Evolutionary conservation across 108 stramenopile genomes (phyloP).

Genomic region (Skeletonema costatum): DNA sequence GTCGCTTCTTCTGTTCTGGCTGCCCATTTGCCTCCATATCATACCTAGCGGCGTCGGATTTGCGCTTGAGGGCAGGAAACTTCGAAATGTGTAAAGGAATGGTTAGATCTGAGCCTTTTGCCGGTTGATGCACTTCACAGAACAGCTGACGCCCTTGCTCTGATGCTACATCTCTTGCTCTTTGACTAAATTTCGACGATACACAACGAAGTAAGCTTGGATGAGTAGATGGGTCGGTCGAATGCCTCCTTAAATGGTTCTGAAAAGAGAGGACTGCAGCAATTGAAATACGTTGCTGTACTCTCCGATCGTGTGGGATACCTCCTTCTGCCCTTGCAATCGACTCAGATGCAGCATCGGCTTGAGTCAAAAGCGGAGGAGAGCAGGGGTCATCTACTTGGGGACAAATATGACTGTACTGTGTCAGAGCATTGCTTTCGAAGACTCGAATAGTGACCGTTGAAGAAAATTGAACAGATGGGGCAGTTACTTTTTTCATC

Average conservation of each 20-base stretch:
- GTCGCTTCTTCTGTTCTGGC: not conserved
- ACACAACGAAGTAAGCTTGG: not conserved
- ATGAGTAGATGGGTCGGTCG: not conserved
- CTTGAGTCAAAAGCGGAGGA: not conserved
- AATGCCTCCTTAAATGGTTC: not conserved
- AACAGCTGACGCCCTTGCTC: slow-evolving; percentile 10
- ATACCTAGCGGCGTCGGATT: not conserved
- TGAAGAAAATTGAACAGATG: not conserved
- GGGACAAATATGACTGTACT: not conserved
- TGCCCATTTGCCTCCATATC: not conserved
- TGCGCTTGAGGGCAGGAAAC: not conserved
- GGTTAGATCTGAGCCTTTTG: not conserved
- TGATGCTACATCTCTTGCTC: slow-evolving; percentile 12
- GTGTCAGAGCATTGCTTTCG: not conserved
- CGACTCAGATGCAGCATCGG: not conserved
- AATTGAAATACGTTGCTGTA: slow-evolving; percentile 3
- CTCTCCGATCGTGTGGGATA: not conserved
- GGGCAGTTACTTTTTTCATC: not conserved
- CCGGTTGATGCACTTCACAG: slow-evolving; percentile 5
- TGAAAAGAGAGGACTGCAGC: slow-evolving; percentile 22
- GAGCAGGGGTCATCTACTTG: not conserved
- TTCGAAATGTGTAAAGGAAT: not conserved
- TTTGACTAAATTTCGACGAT: slow-evolving; percentile 6
- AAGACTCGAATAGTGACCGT: not conserved
- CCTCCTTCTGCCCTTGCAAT: not conserved